A percentile compares a stretch with the other conserved stretches of the same genome.
These are phyloP conservation scores for Lasiodiplodia citricola DNA, from an alignment of 2,329 filamentous ascomycete genomes.

Conservation along the genomic window DNA sequence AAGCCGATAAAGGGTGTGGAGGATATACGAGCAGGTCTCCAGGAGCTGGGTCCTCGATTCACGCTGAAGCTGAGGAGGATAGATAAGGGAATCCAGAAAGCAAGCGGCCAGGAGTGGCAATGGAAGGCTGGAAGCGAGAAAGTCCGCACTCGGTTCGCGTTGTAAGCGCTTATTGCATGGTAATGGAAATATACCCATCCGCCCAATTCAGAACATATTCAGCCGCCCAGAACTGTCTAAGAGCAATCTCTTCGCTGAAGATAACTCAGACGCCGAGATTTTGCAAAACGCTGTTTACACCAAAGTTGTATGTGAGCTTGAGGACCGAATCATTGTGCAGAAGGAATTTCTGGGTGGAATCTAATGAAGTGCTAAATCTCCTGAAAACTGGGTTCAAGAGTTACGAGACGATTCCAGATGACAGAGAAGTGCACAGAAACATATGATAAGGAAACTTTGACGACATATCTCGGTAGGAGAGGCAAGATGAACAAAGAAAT, in stretches of 20 bases:
- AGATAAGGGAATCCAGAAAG: constrained; percentile 84
- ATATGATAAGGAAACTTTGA: no score
- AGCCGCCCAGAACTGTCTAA: not conserved
- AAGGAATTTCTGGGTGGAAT: not conserved
- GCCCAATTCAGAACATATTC: not conserved
- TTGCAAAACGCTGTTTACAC: not conserved
- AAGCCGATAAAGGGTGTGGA: constrained; percentile 85
- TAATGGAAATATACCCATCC: constrained; percentile 18
- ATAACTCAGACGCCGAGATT: not conserved
- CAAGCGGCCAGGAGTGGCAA: constrained; percentile 85
- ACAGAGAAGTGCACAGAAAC: no score
- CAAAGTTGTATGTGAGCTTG: not conserved
- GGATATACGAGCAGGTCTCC: constrained; percentile 81
- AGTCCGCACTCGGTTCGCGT: constrained; percentile 87
- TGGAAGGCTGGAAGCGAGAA: constrained; percentile 98
- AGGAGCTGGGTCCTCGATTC: constrained; percentile 85
- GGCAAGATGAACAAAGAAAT: no score
- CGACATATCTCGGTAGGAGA: no score
- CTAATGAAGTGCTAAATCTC: not conserved
- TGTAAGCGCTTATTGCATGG: constrained; percentile 58
- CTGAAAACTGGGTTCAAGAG: not conserved
- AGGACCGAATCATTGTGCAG: not conserved
- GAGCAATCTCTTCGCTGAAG: not conserved
- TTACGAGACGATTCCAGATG: not conserved
- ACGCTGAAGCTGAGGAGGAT: constrained; percentile 88